Evolutionary conservation across 257 asterid species (phyloP), one percentile per base, ranked within the genome.

Genomic region (Solanum dulcamara): DNA sequence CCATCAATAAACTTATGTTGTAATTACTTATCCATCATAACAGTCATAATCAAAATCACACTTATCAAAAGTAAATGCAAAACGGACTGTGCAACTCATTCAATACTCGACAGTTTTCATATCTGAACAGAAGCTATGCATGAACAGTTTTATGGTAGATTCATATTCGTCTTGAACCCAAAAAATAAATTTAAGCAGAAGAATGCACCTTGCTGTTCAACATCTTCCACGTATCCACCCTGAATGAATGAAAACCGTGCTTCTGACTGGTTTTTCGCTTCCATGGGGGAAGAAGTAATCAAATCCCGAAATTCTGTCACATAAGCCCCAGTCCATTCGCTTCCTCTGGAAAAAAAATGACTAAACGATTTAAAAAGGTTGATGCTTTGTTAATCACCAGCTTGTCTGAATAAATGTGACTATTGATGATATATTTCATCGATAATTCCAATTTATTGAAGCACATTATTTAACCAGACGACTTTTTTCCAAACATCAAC

Each of bases 191-290:
- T 70, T 0, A 48, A 68, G 5, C 3, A 14, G 17, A 83, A 17
- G 48, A 80, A 44, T 51, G 71, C 86, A 94, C 99, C 99, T 93
- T 88, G 92, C 26, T 84, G 82, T 26, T 90, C 90, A 89, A 88
- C 86, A 91, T 92, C 96, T 91, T 95, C 98, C 38, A 94, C 94
- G 57, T 95, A 95, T 66, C 97, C 94, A 85, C 98, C 98, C 64
- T 93, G 90, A 84, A 96, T 86, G 92, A 96, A 96, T 59, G 99
- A 96, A 93, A 95, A 95, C 6, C 98, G 93, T 14, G 99, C 98
- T 89, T 94, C 92, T 32, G 93, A 70, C 87, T 88, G 90, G 77
- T 87, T 82, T 62, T 64, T 86, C 26, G 83, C 92, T 89, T 90
- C 85, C 48, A 90, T 83, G 3, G 94, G 91, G 85, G 91, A 59